A percentile compares a stretch with the other conserved stretches of the same genome.
Conservation (phyloP, 75 land plant species). For the Adiantum capillusveneris region DNA sequence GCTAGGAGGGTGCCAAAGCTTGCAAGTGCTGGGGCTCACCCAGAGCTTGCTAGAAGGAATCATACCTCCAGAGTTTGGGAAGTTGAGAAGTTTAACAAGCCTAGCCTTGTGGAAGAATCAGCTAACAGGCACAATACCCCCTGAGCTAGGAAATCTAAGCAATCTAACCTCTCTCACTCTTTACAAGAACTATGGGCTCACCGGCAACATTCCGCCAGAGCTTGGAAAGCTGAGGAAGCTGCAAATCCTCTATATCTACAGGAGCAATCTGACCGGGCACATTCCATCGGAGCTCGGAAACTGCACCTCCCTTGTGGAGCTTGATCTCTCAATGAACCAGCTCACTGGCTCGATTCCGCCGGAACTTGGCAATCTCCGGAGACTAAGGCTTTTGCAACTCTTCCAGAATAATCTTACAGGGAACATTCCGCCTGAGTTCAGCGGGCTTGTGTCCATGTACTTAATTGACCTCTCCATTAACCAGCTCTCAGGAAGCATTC, state of each 20-base stretch:
- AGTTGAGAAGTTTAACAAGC: constrained; percentile 37
- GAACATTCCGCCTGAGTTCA: constrained; percentile 40
- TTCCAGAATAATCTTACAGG: constrained; percentile 64
- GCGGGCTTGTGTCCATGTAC: constrained; percentile 31
- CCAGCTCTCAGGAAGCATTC: constrained; percentile 56
- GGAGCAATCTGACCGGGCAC: constrained; percentile 46
- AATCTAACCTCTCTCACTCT: constrained; percentile 53
- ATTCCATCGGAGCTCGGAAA: constrained; percentile 60
- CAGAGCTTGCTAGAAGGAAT: constrained; percentile 35
- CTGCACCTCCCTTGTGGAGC: constrained; percentile 36
- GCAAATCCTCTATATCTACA: constrained; percentile 45
- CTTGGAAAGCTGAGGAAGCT: constrained; percentile 47
- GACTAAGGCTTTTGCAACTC: constrained; percentile 37
- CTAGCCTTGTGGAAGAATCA: constrained; percentile 52
- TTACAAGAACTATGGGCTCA: constrained; percentile 40
- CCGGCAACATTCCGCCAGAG: constrained; percentile 56
- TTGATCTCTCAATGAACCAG: constrained; percentile 58
- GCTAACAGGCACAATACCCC: constrained; percentile 59
- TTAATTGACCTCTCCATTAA: constrained; percentile 73
- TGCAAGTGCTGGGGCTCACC: constrained; percentile 21
- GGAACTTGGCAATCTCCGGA: constrained; percentile 45
- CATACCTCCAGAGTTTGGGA: constrained; percentile 59
- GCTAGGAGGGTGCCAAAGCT: constrained; percentile 47
- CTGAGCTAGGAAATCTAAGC: constrained; percentile 55
- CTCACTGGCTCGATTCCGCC: constrained; percentile 50